Conservation (phyloP, 495 filamentous ascomycete genomes). For the Neurospora terricola region DNA sequence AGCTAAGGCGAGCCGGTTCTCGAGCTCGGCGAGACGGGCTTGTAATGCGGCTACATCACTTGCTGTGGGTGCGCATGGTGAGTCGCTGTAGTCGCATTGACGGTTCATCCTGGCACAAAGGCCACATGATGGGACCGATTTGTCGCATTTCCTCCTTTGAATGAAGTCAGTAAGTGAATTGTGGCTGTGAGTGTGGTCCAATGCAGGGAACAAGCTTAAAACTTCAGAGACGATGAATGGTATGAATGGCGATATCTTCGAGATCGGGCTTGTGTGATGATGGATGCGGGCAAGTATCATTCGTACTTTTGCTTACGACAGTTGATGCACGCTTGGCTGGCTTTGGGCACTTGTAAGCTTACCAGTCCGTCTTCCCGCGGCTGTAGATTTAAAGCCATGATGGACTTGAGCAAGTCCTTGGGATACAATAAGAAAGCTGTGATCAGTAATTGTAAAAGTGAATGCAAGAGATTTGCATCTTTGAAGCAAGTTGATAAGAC, state of each 20-base stretch:
- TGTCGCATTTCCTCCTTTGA: constrained; percentile 36
- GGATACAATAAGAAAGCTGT: not conserved
- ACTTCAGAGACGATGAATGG: not conserved
- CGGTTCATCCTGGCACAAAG: constrained; percentile 32
- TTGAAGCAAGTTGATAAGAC: not conserved
- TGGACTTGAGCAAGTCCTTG: not conserved
- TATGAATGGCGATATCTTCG: not conserved
- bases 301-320: constrained; percentile 33
- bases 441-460: not conserved
- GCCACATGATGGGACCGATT: constrained; percentile 31
- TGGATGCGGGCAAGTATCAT: not conserved
- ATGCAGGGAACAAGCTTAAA: not conserved
- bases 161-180: not conserved
- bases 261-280: not conserved
- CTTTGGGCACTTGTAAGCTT: constrained; percentile 3
- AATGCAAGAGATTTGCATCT: not conserved
- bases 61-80: constrained; percentile 23
- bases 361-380: not conserved
- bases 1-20: constrained; percentile 20
- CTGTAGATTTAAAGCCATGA: not conserved
- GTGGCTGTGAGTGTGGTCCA: not conserved
- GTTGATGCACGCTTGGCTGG: constrained; percentile 15
- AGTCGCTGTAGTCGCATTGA: constrained; percentile 30
- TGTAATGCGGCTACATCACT: constrained; percentile 31
- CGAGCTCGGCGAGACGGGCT: constrained; percentile 28